Evolutionary conservation across 192 early-diverging fungal species (phyloP), one percentile per base, ranked within the genome.

Genomic region (Mortierella claussenii): DNA sequence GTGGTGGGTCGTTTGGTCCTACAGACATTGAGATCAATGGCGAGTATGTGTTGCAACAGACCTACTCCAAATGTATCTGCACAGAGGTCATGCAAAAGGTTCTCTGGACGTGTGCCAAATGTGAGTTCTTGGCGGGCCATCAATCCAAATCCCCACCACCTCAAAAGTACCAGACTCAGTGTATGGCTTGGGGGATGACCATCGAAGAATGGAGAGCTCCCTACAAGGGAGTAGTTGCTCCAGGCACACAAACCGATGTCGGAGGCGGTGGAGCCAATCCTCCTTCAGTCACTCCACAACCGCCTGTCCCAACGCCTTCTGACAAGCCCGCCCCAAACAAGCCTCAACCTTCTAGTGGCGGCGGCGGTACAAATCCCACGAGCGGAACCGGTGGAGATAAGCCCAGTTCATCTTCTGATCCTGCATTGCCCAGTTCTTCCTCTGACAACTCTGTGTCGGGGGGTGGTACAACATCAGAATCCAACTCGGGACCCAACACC

Each of bases 81-180:
- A 67, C 63, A 0, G 56, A 27, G 0, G 51, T 66, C 21, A 65
- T 76, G 49, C 71, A 65, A 33, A 28, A 55, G 24, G 71, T 76
- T 20, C 63, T 76, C 10, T 76, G 71, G 71, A 76, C 55, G 24
- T 76, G 71, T 27, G 54, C 51, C 21, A 65, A 65, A 20, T 76
- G 71, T 36, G 64, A 66, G 21, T 21, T 49, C 12, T 27, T 61
- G 26, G 71, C 63, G 0, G 71, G 71, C 15, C 47, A 57, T 44
- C 43, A 60, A 17, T 52, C 63, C 31, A 54, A 52, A 7, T 55
- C 63, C 13, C 50, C 51, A 6, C 71, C 71, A 23, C 71, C 71
- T 27, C 57, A 65, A 37, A 76, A 76, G 57, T 66, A 66, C 32
- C 57, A 66, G 43, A 76, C 58, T 4, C 45, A 60, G 7, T 76